These are phyloP conservation scores for Phytophthora ohioensis DNA, from an alignment of 352 stramenopile genomes.

Conservation along the genomic window DNA sequence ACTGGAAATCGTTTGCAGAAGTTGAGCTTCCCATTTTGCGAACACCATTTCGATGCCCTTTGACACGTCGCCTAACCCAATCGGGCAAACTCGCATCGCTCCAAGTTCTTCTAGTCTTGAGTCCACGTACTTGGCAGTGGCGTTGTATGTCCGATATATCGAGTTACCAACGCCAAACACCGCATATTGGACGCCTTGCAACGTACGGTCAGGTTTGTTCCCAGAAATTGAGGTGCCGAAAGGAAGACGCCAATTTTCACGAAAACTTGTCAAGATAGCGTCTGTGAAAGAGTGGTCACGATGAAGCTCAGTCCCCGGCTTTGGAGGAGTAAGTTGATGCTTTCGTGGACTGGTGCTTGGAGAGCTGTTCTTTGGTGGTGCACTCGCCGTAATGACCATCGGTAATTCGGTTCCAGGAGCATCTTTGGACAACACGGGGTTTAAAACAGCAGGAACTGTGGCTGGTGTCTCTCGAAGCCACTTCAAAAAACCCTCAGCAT, in stretches of 20 bases:
- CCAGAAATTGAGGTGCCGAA: slow-evolving; percentile 10
- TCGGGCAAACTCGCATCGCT: slow-evolving; percentile 59
- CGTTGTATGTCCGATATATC: slow-evolving; percentile 96
- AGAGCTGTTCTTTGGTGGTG: slow-evolving; percentile 5
- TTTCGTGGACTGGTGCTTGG: slow-evolving; percentile 4
- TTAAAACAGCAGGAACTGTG: background rate
- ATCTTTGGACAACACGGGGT: background rate
- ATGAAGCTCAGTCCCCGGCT: slow-evolving; percentile 4
- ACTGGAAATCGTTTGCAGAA: slow-evolving; percentile 34
- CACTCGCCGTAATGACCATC: background rate
- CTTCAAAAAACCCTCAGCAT: slow-evolving; percentile 88
- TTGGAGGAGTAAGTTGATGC: slow-evolving; percentile 2
- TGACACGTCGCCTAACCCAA: slow-evolving; percentile 94
- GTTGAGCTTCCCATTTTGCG: slow-evolving; percentile 85
- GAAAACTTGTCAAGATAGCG: slow-evolving; percentile 11
- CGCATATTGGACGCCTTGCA: slow-evolving; percentile 27
- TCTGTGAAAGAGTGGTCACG: slow-evolving; percentile 22
- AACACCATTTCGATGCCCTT: slow-evolving; percentile 75
- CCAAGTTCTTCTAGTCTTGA: slow-evolving; percentile 76
- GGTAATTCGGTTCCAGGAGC: background rate
- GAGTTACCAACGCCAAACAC: slow-evolving; percentile 95
- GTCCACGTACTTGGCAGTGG: slow-evolving; percentile 92
- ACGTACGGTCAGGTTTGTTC: slow-evolving; percentile 6
- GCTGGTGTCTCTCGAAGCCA: slow-evolving; percentile 61
- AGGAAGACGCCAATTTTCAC: slow-evolving; percentile 17